These are phyloP conservation scores for Microsporum canis DNA, from an alignment of 2,329 filamentous ascomycete species.

Conservation along the genomic window DNA sequence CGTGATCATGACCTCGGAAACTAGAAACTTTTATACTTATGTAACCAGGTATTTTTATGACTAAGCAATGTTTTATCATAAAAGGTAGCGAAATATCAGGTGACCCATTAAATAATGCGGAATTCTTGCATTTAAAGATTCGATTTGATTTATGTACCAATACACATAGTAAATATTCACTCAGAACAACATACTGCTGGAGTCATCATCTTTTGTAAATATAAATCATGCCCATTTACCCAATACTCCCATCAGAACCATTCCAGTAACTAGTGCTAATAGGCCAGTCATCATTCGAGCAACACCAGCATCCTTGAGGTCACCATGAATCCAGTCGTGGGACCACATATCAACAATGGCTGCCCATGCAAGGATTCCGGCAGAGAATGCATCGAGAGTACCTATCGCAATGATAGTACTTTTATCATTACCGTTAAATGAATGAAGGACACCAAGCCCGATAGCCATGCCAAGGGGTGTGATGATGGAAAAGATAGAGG, in stretches of 20 bases:
- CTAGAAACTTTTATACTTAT: background rate
- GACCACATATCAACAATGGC: conserved; percentile 72
- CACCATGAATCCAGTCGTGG: conserved; percentile 57
- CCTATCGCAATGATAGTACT: conserved; percentile 60
- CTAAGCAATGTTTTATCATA: background rate
- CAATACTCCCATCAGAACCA: conserved; percentile 59
- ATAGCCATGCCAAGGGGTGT: conserved; percentile 74
- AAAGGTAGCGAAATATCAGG: too few species aligned
- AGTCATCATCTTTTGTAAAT: background rate
- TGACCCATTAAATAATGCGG: background rate
- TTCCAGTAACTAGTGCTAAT: conserved; percentile 47
- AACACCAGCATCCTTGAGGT: conserved; percentile 44
- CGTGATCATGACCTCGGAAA: background rate
- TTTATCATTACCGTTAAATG: conserved; percentile 62
- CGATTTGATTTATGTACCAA: too few species aligned
- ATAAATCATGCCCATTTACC: conserved; percentile 56
- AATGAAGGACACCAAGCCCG: conserved; percentile 57
- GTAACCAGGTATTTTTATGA: background rate
- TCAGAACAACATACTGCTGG: background rate
- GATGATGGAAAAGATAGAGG: conserved; percentile 53
- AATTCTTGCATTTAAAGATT: too few species aligned
- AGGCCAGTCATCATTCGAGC: conserved; percentile 42
- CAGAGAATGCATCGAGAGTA: conserved; percentile 60
- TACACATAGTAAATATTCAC: background rate
- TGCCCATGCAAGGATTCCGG: conserved; percentile 70